phyloP scores from a whole-genome alignment of 1,284 basidiomycete species.

The Ceratobasidium sp. region DNA sequence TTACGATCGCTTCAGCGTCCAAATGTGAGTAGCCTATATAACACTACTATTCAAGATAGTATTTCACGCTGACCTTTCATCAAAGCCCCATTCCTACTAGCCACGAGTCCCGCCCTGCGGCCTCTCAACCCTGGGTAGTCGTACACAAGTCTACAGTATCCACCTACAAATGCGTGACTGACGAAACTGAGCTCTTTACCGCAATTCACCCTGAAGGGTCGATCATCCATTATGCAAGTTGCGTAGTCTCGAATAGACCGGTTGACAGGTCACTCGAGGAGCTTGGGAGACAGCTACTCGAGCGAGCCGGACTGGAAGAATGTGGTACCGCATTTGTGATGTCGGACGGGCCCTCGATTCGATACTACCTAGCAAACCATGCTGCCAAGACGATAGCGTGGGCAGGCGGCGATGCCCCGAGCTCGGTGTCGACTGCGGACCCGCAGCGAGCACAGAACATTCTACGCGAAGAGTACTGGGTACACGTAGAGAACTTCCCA shows the following conservation, averaged over 20 bases:
- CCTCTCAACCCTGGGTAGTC: too few relatives aligned
- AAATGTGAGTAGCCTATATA: too few relatives aligned
- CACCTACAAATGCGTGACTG: background rate
- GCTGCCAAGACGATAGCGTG: background rate
- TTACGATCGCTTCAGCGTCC: too few relatives aligned
- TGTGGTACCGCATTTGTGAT: slow-evolving; percentile 2
- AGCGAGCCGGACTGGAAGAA: background rate
- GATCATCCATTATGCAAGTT: background rate
- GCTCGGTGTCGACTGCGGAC: background rate
- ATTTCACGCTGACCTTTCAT: too few relatives aligned
- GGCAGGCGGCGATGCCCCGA: background rate
- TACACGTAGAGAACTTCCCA: slow-evolving; percentile 24
- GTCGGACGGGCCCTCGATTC: background rate
- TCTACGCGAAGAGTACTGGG: slow-evolving; percentile 15
- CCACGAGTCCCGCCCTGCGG: too few relatives aligned
- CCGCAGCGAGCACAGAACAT: background rate
- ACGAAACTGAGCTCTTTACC: background rate
- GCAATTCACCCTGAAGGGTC: slow-evolving; percentile 17
- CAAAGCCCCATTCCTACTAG: too few relatives aligned
- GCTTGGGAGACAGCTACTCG: background rate
- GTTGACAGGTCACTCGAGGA: background rate
- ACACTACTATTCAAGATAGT: too few relatives aligned
- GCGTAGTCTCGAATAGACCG: background rate
- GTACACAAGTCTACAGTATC: too few relatives aligned
- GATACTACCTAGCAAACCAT: slow-evolving; percentile 20